phyloP scores from a whole-genome alignment of 2,329 filamentous ascomycete species.

The Pleomassaria siparia region DNA sequence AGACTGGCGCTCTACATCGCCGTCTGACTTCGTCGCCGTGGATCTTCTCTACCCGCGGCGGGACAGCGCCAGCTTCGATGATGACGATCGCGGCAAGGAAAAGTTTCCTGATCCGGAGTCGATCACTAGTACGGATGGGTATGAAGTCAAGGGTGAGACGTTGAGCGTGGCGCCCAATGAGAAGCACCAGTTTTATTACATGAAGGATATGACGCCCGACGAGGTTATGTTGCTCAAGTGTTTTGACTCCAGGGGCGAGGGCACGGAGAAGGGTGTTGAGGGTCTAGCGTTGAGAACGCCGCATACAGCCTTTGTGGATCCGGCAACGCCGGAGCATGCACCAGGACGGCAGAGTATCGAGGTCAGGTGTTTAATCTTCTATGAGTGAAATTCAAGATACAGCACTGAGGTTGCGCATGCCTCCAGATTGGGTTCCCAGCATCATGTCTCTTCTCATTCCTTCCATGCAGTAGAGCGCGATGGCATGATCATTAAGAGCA shows the following conservation, averaged over 20 bases:
- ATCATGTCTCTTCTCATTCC: too few relatives aligned
- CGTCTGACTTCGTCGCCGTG: slow-evolving; percentile 61
- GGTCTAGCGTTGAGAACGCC: slow-evolving; percentile 54
- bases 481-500: too few relatives aligned
- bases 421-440: too few relatives aligned
- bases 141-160: slow-evolving; percentile 65
- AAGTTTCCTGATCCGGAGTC: slow-evolving; percentile 52
- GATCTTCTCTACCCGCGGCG: slow-evolving; percentile 63
- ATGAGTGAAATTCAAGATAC: too few relatives aligned
- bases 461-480: too few relatives aligned
- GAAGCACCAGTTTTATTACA: slow-evolving; percentile 64
- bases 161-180: slow-evolving; percentile 60
- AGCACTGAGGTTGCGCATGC: too few relatives aligned
- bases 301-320: slow-evolving; percentile 67
- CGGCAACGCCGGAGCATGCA: slow-evolving; percentile 53
- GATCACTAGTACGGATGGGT: slow-evolving; percentile 57
- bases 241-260: slow-evolving; percentile 49
- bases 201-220: slow-evolving; percentile 66
- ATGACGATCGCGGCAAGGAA: slow-evolving; percentile 64
- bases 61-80: slow-evolving; percentile 41
- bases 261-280: slow-evolving; percentile 42
- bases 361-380: slow-evolving; percentile 64
- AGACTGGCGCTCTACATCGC: slow-evolving; percentile 61
- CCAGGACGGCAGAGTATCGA: slow-evolving; percentile 63
- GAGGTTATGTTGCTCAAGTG: slow-evolving; percentile 58